Evolutionary conservation across 1,139 yeast species (phyloP).

Genomic region (Scheffersomyces parashehatae): DNA sequence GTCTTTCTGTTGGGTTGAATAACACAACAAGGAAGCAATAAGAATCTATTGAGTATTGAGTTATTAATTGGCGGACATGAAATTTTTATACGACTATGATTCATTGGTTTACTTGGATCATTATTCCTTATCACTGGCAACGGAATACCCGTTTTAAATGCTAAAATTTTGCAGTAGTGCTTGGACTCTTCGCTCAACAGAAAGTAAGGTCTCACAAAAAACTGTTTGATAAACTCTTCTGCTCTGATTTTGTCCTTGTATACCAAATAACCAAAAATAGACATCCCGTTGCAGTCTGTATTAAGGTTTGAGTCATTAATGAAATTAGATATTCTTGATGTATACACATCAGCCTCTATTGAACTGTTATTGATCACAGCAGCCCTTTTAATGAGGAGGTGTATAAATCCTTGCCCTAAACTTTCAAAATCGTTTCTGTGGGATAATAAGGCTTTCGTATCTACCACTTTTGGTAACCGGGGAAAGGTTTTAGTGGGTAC

Average conservation of each 20-base stretch:
- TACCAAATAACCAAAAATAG: conserved; percentile 3
- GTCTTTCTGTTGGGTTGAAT: neutral
- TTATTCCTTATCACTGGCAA: conserved; percentile 2
- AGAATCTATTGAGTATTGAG: neutral
- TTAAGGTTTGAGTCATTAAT: neutral
- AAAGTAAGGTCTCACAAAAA: conserved; percentile 2
- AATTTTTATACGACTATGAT: neutral
- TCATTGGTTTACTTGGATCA: neutral
- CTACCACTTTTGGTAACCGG: neutral
- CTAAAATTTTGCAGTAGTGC: conserved; percentile 2
- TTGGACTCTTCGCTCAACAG: neutral
- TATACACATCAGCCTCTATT: neutral
- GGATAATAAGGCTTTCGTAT: neutral
- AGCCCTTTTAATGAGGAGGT: neutral
- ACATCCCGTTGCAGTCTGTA: neutral
- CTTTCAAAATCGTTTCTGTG: neutral
- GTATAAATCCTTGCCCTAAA: neutral
- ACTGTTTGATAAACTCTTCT: conserved; percentile 3
- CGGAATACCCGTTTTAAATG: conserved; percentile 3
- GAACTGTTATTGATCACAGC: neutral
- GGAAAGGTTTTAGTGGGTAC: neutral
- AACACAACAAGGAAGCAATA: neutral
- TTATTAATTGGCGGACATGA: neutral
- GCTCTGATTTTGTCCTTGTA: conserved; percentile 2
- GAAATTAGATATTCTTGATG: neutral